phyloP scores from a whole-genome alignment of 2,329 filamentous ascomycete genomes.

The Penicillium sp. region DNA sequence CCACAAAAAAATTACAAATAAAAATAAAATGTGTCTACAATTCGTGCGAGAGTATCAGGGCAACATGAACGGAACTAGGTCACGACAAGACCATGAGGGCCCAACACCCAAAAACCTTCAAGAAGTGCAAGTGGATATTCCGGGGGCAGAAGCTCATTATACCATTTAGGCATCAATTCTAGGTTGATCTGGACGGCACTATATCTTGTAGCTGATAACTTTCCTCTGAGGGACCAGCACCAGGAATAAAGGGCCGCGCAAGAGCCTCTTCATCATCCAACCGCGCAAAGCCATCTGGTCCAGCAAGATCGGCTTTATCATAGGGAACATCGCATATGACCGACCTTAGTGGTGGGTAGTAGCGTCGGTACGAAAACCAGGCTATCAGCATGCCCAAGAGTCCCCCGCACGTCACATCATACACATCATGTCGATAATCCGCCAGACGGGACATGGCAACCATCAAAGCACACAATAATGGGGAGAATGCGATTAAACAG shows the following conservation, averaged over 20 bases:
- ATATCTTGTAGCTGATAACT: constrained; percentile 27
- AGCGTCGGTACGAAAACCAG: constrained; percentile 60
- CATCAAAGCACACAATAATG: constrained; percentile 57
- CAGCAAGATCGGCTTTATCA: constrained; percentile 27
- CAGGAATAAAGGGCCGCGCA: constrained; percentile 13
- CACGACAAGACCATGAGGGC: too few species aligned
- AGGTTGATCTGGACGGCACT: constrained; percentile 8
- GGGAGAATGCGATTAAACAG: constrained; percentile 55
- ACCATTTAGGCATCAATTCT: background rate
- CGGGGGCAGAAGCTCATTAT: background rate
- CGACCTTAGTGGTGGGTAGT: constrained; percentile 57
- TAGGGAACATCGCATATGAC: constrained; percentile 54
- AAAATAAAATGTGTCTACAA: too few species aligned
- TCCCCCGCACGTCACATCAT: constrained; percentile 59
- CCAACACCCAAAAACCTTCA: background rate
- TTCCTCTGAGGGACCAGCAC: constrained; percentile 20
- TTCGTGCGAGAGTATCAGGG: background rate
- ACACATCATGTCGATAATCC: constrained; percentile 65
- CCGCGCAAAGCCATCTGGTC: constrained; percentile 31
- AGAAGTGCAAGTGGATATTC: background rate
- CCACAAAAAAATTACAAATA: background rate
- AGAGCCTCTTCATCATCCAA: constrained; percentile 36
- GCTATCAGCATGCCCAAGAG: constrained; percentile 56
- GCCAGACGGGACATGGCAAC: constrained; percentile 63
- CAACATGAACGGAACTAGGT: too few species aligned